Base-by-base conservation (phyloP, 371 early-diverging fungal genomes). In the Chytridium lagenaria region DNA sequence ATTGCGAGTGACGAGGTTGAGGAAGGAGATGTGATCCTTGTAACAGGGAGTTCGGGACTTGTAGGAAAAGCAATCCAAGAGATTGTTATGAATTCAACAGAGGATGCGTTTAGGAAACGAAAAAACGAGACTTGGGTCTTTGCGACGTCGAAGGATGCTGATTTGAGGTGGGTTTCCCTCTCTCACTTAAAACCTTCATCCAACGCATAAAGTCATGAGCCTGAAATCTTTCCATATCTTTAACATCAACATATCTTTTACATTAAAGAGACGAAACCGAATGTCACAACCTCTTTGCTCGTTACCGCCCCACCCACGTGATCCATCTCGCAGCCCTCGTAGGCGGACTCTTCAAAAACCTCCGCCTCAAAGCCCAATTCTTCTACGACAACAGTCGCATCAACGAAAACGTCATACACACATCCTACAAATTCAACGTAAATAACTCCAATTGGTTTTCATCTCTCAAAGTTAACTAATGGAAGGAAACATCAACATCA, bases 301-400 rank as follows among this genome's bases (percentile, higher is more conserved):
- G 89, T 77, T 87, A 92, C 78, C 85, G 88, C 76, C 93, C 94
- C 52, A 92, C 92, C 15, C 90, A 92, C 70, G 91, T 93, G 75
- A 89, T 93, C 78, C 93, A 93, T 81, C 85, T 94, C 28, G 95
- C 95, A 69, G 95, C 95, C 38, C 78, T 91, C 76, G 95, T 94
- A 15, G 95, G 93, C 71, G 95, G 95, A 76, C 85, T 94, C 66
- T 94, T 92, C 81, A 88, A 89, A 73, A 94, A 94, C 86, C 92
- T 94, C 92, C 89, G 89, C 67, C 89, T 90, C 78, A 91, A 93
- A 84, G 86, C 90, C 44, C 92, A 92, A 70, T 92, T 93, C 75
- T 88, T 89, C 71, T 86, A 91, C 69, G 90, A 92, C 65, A 94
- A 94, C 84, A 81, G 89, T 86, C 83, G 90, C 64, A 93, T 94